phyloP scores from a whole-genome alignment of 305 asterid genomes.

The Fraxinus albicans region DNA sequence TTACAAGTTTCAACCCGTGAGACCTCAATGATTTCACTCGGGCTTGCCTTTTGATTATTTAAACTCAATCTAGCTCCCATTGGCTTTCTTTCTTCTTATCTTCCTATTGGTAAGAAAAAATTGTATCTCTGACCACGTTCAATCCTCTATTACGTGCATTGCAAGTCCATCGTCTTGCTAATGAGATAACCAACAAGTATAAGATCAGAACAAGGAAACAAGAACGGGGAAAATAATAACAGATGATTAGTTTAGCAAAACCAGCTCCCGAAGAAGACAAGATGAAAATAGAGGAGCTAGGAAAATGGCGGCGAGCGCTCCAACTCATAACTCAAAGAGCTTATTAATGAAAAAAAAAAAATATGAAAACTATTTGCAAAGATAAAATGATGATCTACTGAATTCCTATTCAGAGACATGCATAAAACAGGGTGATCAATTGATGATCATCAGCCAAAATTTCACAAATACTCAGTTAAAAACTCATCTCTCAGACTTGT shows the following conservation, averaged over 20 bases:
- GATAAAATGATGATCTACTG: background rate
- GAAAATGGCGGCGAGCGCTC: background rate
- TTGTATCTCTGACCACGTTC: slow-evolving; percentile 1
- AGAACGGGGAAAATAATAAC: no score
- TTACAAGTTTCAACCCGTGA: slow-evolving; percentile 62
- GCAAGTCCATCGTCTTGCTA: slow-evolving; percentile 13
- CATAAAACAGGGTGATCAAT: background rate
- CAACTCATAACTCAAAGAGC: background rate
- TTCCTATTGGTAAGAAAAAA: slow-evolving; percentile 2
- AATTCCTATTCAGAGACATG: background rate
- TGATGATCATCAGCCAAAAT: background rate
- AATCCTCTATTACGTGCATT: slow-evolving; percentile 5
- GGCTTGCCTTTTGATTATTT: slow-evolving; percentile 37
- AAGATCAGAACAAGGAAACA: background rate
- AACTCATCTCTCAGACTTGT: background rate
- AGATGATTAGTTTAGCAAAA: background rate
- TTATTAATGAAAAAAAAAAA: background rate
- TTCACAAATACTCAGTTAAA: background rate
- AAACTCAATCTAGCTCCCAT: slow-evolving; percentile 76
- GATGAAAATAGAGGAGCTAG: no score
- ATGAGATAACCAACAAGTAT: slow-evolving; percentile 11
- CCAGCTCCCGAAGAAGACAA: background rate
- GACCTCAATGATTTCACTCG: slow-evolving; percentile 35
- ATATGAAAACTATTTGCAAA: background rate
- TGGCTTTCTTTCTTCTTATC: slow-evolving; percentile 13